These are phyloP conservation scores for Paecilomyces dactylethromorphus DNA, from an alignment of 2,329 filamentous ascomycete genomes.

Conservation along the genomic window DNA sequence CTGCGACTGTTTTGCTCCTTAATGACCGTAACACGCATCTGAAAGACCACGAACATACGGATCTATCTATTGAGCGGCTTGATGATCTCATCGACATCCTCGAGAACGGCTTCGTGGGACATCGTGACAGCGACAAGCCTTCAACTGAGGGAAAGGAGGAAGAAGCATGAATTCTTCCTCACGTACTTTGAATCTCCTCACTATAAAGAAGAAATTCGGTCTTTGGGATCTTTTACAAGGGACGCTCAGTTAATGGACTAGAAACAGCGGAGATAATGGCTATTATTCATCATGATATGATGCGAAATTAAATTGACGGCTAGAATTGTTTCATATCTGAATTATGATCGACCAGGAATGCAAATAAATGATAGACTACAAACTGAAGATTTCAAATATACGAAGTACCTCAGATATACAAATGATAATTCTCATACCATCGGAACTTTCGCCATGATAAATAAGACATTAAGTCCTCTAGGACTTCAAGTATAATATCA, in stretches of 20 bases:
- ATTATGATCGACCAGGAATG: too few species aligned
- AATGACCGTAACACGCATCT: slow-evolving; percentile 74
- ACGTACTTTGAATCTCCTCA: background rate
- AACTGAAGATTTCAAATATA: background rate
- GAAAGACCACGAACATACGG: slow-evolving; percentile 66
- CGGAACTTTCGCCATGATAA: background rate
- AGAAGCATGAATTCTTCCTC: background rate
- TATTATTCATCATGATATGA: too few species aligned
- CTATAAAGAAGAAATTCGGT: background rate
- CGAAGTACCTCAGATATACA: background rate
- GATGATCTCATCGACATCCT: slow-evolving; percentile 72
- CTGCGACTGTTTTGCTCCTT: slow-evolving; percentile 80
- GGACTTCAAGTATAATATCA: background rate
- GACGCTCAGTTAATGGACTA: background rate
- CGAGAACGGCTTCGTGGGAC: slow-evolving; percentile 65
- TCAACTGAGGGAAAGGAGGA: background rate
- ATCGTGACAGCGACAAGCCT: background rate
- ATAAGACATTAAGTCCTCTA: background rate
- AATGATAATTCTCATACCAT: background rate
- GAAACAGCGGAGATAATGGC: too few species aligned
- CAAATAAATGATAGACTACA: background rate
- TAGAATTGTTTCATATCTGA: too few species aligned
- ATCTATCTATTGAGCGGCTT: slow-evolving; percentile 62
- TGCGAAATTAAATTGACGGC: too few species aligned
- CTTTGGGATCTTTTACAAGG: background rate